phyloP scores from a whole-genome alignment of 2,329 filamentous ascomycete species.

The Penicillium sp. region DNA sequence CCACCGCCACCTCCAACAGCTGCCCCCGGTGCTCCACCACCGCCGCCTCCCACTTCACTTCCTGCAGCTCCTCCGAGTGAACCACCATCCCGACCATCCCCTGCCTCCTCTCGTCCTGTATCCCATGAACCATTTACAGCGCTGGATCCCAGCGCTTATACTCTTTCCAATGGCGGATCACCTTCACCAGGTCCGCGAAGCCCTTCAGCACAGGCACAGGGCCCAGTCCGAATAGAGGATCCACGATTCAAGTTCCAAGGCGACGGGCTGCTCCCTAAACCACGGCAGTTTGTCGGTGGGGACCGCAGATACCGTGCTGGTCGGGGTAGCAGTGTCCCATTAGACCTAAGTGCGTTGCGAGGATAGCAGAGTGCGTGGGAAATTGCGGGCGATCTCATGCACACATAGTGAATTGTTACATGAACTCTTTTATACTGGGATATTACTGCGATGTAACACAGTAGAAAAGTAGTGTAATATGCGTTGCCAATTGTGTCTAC shows the following conservation, averaged over 20 bases:
- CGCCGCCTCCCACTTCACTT: conserved; percentile 36
- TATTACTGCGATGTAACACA: conserved; percentile 1
- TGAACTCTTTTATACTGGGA: neutral
- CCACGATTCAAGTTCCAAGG: conserved; percentile 80
- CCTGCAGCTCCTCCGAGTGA: conserved; percentile 40
- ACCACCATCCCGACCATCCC: conserved; percentile 43
- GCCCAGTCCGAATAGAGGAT: conserved; percentile 64
- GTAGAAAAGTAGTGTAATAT: neutral
- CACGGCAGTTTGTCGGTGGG: conserved; percentile 72
- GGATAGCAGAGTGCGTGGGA: conserved; percentile 28
- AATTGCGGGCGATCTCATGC: conserved; percentile 27
- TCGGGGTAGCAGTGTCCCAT: conserved; percentile 85
- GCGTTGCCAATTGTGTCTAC: neutral
- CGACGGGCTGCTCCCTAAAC: conserved; percentile 77
- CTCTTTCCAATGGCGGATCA: conserved; percentile 60
- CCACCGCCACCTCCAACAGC: conserved; percentile 46
- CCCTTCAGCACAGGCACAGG: conserved; percentile 25
- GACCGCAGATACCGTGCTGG: conserved; percentile 81
- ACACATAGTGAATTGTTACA: conserved; percentile 24
- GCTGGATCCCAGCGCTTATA: conserved; percentile 73
- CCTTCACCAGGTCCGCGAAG: conserved; percentile 26
- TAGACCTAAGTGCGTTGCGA: conserved; percentile 62
- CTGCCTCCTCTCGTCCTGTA: conserved; percentile 34
- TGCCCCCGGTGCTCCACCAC: conserved; percentile 45
- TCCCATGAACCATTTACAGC: conserved; percentile 55